Evolutionary conservation across 352 stramenopile genomes (phyloP), one percentile per base, ranked within the genome.

Genomic region (Peronosclerospora sorghi): DNA sequence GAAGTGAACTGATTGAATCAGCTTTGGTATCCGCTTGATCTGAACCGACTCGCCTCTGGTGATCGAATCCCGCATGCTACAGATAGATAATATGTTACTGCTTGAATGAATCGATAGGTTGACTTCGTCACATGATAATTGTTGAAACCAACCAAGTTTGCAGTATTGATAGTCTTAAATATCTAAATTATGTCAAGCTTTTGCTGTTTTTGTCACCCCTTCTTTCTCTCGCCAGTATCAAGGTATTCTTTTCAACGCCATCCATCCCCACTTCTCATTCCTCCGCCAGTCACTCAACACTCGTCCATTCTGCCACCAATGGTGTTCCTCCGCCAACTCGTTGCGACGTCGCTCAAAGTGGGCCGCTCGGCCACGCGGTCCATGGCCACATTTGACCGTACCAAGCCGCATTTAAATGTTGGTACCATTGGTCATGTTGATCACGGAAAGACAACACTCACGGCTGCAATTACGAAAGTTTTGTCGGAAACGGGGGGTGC

Each of bases 351-450:
- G 14, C 37, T 32, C 52, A 42, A 35, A 30, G 36, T 32, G 23
- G 20, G 37, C 26, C 51, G 46, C 29, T n/a, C 28, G 5, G 38
- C 42, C 32, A 36, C 39, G 26, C 59, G 59, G 15, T 60, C 55
- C 32, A 69, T 69, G 55, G 59, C 59, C 23, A 65, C 55, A 28
- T 97, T 95, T 57, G 66, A 93, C 42, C 82, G 94, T 40, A 66
- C 68, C 46, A 97, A 97, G 64, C 92, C 93, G 9, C 93, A 98
- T 56, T 61, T 97, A n/a, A 98, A 98, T 60, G 95, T 98, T 32
- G 95, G 95, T 41, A 98, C 95, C n/a, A 98, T 98, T 51, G 94
- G 94, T 32, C 94, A 98, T 62, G 94, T 98, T 48, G 94, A 98
- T 71, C 94, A 98, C 68, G 93, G 95, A 37, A 98, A 98, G 62